A percentile compares a stretch with the other conserved stretches of the same genome.
Evolutionary conservation across 2,329 filamentous ascomycete species (phyloP).

Genomic region (Diaporthe sp.): DNA sequence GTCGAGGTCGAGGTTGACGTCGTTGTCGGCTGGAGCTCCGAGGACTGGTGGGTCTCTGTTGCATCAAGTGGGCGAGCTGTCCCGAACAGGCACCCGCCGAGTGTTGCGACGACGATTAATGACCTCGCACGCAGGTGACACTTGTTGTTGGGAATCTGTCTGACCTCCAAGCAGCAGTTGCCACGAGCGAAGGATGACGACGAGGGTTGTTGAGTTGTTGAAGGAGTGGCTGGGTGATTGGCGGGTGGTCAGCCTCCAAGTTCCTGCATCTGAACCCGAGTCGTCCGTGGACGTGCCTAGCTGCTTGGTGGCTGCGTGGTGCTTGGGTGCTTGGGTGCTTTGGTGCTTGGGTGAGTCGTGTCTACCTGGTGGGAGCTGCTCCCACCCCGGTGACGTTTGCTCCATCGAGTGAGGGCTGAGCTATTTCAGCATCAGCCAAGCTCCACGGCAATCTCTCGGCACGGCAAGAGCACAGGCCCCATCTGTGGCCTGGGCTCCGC

Average conservation of each 20-base stretch:
- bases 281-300: neutral
- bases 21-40: slow-evolving; percentile 2
- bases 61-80: slow-evolving; percentile 15
- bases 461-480: slow-evolving; percentile 16
- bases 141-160: neutral
- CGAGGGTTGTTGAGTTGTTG: too few species aligned
- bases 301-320: neutral
- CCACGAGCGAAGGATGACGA: neutral
- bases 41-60: slow-evolving; percentile 4
- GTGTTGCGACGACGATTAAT: neutral
- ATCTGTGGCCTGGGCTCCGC: neutral
- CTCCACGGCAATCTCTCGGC: slow-evolving; percentile 23
- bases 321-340: too few species aligned
- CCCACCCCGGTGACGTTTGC: slow-evolving; percentile 8
- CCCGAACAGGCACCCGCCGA: slow-evolving; percentile 14
- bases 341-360: too few species aligned
- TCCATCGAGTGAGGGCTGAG: neutral
- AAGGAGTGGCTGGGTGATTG: neutral
- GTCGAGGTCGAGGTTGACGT: neutral
- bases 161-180: neutral
- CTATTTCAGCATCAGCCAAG: slow-evolving; percentile 8
- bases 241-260: neutral
- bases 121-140: neutral
- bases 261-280: neutral
- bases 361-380: too few species aligned